Evolutionary conservation across 148 eudicot genomes (phyloP), one percentile per base, ranked within the genome.

Genomic region (Suaeda aralocaspica): DNA sequence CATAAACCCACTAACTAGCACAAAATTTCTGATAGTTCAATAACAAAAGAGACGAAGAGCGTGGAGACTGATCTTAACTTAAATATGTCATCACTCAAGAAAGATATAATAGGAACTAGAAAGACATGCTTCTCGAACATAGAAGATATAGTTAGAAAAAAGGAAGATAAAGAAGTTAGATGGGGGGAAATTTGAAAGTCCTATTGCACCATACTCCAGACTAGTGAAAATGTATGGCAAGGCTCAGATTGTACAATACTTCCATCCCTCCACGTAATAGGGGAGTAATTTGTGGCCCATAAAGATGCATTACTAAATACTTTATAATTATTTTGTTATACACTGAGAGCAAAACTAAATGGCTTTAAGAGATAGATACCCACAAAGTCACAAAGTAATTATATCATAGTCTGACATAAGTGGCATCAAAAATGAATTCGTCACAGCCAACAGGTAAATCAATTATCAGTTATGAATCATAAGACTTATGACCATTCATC

Each of bases 1-100:
- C 19, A 21, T 63, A 68, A 62, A 64, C 18, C 31, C 13, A 31
- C 57, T 53, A 56, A 64, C 4, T 66, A 52, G 24, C 19, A 68
- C 55, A 9, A 22, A 16, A 3, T 28, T 49, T 14, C 30, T 61
- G 26, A 3, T 13, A 72, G 59, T 7, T 51, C 42, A 15, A 39
- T n/a, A n/a, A 70, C 28, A 75, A 16, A 59, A 59, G 71, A 58
- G 16, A 4, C 3, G 14, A 21, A 12, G 34, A 44, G 24, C 50
- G 22, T n/a, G 10, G 49, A 39, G 25, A 60, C 52, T 42, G 36
- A 59, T 42, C 68, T 42, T 51, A 66, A 28, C 62, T 6, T 26
- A 8, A 45, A 66, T 14, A 34, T 45, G 12, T 62, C 31, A 51
- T 50, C 25, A 31, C n/a, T n/a, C n/a, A n/a, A n/a, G n/a, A 26